Percentiles rank a stretch among this genome's conserved stretches.
Evolutionary conservation across 192 early-diverging fungal genomes (phyloP).

Genomic region (Phlyctochytrium bullatum): DNA sequence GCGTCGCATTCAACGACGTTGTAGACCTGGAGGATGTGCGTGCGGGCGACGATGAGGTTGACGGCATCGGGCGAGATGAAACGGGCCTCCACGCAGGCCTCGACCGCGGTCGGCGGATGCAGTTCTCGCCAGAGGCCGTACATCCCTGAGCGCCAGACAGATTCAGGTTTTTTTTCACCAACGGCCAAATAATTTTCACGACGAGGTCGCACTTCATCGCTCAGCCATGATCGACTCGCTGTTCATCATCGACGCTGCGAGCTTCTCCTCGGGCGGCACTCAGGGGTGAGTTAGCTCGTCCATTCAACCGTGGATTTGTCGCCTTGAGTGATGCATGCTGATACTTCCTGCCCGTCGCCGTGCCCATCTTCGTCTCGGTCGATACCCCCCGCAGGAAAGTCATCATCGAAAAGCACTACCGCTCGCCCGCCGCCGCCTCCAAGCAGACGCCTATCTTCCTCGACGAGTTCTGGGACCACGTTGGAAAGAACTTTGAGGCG

Average conservation of each 20-base stretch:
- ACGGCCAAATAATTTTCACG: background rate
- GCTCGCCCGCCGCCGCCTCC: conserved; percentile 35
- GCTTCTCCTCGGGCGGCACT: background rate
- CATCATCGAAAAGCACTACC: conserved; percentile 88
- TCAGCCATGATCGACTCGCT: conserved; percentile 68
- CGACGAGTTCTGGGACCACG: conserved; percentile 61
- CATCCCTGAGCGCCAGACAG: conserved; percentile 1
- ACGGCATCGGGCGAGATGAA: conserved; percentile 57
- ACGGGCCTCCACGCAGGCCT: conserved; percentile 55
- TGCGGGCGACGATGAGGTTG: conserved; percentile 68
- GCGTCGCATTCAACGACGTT: conserved; percentile 53
- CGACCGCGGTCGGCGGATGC: conserved; percentile 51
- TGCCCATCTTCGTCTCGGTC: background rate
- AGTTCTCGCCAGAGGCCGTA: background rate
- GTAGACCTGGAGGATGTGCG: conserved; percentile 68
- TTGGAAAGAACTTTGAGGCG: conserved; percentile 38
- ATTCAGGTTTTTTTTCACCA: background rate
- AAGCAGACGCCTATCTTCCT: conserved; percentile 53
- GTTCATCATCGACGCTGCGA: conserved; percentile 65
- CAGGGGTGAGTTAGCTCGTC: background rate
- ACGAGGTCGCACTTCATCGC: too few relatives aligned
- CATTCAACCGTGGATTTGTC: too few relatives aligned
- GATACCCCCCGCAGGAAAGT: conserved; percentile 60
- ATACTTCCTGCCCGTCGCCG: background rate
- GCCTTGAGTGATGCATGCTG: background rate